These are phyloP conservation scores for Cladophialophora exuberans DNA, from an alignment of 2,329 filamentous ascomycete species.

Conservation along the genomic window DNA sequence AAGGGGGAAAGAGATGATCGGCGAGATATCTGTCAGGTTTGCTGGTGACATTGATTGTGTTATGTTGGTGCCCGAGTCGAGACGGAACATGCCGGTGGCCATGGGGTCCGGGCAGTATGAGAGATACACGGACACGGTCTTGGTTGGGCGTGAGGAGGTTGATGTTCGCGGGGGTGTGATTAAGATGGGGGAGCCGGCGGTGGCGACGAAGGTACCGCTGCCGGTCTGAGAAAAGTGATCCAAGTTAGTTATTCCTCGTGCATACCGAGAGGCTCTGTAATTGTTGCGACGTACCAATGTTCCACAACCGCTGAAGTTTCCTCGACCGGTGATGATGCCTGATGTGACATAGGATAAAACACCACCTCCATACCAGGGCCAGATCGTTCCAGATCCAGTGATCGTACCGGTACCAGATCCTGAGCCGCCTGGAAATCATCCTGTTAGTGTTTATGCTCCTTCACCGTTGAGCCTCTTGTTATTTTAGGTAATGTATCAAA, in stretches of 20 bases:
- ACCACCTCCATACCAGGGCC: conserved; percentile 21
- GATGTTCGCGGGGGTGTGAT: conserved; percentile 15
- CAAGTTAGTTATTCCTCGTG: conserved; percentile 1
- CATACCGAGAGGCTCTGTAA: background rate
- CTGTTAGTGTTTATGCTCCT: too few relatives aligned
- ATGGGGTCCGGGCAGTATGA: conserved; percentile 26
- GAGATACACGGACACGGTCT: conserved; percentile 25
- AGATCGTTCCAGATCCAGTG: conserved; percentile 30
- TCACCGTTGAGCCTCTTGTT: background rate
- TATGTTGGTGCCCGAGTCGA: background rate
- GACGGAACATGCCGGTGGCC: background rate
- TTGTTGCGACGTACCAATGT: conserved; percentile 19
- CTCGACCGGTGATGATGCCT: conserved; percentile 26
- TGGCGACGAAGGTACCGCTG: conserved; percentile 29
- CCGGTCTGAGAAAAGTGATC: conserved; percentile 18
- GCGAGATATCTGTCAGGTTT: background rate
- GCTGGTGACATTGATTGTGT: background rate
- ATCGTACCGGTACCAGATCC: conserved; percentile 28
- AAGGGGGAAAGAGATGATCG: background rate
- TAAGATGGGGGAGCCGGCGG: conserved; percentile 18
- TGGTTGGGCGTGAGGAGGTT: conserved; percentile 10
- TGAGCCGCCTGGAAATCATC: too few relatives aligned
- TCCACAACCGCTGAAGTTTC: conserved; percentile 30
- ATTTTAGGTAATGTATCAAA: background rate
- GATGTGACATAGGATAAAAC: conserved; percentile 25